phyloP scores from a whole-genome alignment of 768 basidiomycete genomes.

The Trametes cinnabarina region DNA sequence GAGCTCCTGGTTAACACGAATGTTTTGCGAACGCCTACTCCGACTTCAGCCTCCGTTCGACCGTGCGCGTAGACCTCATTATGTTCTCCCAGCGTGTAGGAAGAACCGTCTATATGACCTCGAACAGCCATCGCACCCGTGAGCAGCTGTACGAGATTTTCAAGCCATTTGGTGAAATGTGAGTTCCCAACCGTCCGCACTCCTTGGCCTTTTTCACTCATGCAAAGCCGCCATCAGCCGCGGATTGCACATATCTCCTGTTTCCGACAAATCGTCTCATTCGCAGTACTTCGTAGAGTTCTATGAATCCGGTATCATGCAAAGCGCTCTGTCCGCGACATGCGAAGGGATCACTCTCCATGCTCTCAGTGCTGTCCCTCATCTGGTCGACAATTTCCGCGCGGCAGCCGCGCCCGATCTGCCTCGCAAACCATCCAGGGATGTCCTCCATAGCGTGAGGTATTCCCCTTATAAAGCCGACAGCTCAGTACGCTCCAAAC shows the following conservation, averaged over 20 bases:
- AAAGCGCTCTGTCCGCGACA: conserved; percentile 8
- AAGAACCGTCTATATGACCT: conserved; percentile 30
- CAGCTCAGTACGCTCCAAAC: not conserved
- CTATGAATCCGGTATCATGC: conserved; percentile 7
- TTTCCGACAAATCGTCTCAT: not conserved
- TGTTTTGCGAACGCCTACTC: no score
- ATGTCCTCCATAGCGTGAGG: not conserved
- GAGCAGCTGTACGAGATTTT: conserved; percentile 12
- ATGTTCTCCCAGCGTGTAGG: conserved; percentile 33
- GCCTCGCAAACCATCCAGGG: not conserved
- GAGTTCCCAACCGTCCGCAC: not conserved
- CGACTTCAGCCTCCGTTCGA: no score
- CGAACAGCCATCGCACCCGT: conserved; percentile 20
- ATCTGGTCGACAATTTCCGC: conserved; percentile 19
- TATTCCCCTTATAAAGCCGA: not conserved
- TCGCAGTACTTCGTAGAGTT: conserved; percentile 25
- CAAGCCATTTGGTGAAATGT: conserved; percentile 24
- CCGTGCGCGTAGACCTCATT: conserved; percentile 14
- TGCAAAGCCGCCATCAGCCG: no score
- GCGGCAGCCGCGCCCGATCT: not conserved
- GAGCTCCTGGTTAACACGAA: not conserved
- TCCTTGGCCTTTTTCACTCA: no score
- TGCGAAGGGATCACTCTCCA: conserved; percentile 9
- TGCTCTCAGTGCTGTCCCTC: conserved; percentile 10
- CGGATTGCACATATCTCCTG: not conserved